Evolutionary conservation across 2,329 filamentous ascomycete species (phyloP).

Genomic region (Trichoderma lentiforme): DNA sequence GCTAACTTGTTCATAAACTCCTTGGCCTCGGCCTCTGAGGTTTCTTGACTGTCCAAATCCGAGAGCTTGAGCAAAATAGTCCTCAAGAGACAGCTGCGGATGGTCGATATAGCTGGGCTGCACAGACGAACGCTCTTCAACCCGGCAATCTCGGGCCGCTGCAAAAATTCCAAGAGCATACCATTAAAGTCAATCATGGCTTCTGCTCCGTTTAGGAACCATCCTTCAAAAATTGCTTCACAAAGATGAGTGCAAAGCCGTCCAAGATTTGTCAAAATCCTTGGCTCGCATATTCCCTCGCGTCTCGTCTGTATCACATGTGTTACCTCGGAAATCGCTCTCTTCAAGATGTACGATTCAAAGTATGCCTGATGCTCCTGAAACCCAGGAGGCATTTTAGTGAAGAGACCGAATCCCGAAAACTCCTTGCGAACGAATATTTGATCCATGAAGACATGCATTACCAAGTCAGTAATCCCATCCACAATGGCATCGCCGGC

Average conservation of each 20-base stretch:
- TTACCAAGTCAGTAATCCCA: conserved; percentile 70
- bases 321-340: conserved; percentile 67
- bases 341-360: conserved; percentile 80
- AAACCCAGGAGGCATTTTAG: conserved; percentile 88
- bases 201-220: conserved; percentile 88
- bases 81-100: conserved; percentile 74
- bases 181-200: conserved; percentile 82
- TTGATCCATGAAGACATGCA: conserved; percentile 81
- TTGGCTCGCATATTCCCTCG: conserved; percentile 72
- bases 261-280: conserved; percentile 80
- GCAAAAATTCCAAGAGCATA: conserved; percentile 80
- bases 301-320: conserved; percentile 69
- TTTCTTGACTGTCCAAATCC: conserved; percentile 67
- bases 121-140: conserved; percentile 91
- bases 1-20: conserved; percentile 79
- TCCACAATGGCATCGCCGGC: conserved; percentile 71
- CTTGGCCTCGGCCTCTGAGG: conserved; percentile 59
- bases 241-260: conserved; percentile 77
- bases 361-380: conserved; percentile 95
- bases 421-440: conserved; percentile 87
- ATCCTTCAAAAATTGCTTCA: conserved; percentile 91
- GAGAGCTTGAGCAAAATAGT: conserved; percentile 79
- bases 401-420: conserved; percentile 76
- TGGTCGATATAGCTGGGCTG: conserved; percentile 72
- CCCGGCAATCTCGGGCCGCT: conserved; percentile 74